These are phyloP conservation scores for Leccinum barrowsii DNA, from an alignment of 768 basidiomycete species.

Conservation along the genomic window DNA sequence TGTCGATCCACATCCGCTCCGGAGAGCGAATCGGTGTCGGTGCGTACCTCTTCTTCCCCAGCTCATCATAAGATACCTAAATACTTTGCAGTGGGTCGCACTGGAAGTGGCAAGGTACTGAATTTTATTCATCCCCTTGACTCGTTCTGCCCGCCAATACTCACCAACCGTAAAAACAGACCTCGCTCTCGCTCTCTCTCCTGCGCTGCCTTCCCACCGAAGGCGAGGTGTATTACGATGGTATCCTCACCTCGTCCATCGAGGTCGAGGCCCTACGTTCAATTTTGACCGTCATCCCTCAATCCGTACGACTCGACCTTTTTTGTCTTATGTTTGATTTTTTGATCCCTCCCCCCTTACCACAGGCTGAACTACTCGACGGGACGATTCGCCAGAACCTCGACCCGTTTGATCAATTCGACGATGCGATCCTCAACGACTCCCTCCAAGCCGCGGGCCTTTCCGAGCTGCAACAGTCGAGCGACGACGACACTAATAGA, in stretches of 20 bases:
- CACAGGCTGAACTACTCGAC: conserved; percentile 37
- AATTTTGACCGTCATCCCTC: conserved; percentile 59
- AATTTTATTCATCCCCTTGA: background rate
- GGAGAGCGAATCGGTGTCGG: conserved; percentile 11
- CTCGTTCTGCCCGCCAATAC: background rate
- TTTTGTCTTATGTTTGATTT: too few relatives aligned
- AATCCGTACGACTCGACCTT: conserved; percentile 13
- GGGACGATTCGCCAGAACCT: conserved; percentile 46
- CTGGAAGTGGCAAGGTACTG: conserved; percentile 7
- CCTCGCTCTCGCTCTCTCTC: conserved; percentile 49
- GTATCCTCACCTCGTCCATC: conserved; percentile 41
- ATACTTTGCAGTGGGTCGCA: conserved; percentile 4
- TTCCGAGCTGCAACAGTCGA: conserved; percentile 23
- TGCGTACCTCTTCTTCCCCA: background rate
- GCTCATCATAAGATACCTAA: background rate
- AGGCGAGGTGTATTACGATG: conserved; percentile 54
- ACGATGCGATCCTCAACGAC: conserved; percentile 40
- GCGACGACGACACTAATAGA: background rate
- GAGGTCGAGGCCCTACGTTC: conserved; percentile 55
- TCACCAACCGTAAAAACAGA: conserved; percentile 24
- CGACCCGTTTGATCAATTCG: conserved; percentile 48
- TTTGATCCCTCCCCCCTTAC: background rate
- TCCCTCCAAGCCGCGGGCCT: conserved; percentile 41
- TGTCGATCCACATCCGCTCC: conserved; percentile 2
- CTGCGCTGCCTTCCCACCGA: conserved; percentile 47